phyloP scores from a whole-genome alignment of 768 basidiomycete genomes.

The Rhodosporidiobolus odoratus region DNA sequence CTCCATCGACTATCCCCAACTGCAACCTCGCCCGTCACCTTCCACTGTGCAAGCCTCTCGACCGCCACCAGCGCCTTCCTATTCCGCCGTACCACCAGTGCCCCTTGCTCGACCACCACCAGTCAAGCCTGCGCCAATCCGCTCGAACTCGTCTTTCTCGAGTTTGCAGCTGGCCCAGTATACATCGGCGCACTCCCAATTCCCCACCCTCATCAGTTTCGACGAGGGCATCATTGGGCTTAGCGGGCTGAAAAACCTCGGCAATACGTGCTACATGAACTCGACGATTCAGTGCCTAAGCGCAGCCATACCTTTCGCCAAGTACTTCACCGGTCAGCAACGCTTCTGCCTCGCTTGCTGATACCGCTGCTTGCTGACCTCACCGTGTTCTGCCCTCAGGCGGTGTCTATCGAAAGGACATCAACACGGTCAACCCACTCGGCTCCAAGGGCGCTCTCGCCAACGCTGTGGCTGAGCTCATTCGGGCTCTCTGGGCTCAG shows the following conservation, averaged over 20 bases:
- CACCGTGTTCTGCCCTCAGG: constrained; percentile 33
- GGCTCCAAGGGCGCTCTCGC: constrained; percentile 82
- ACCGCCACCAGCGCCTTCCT: neutral
- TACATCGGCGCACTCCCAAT: constrained; percentile 21
- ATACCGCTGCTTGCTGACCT: too few species aligned
- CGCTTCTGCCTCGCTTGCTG: constrained; percentile 31
- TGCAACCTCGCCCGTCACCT: constrained; percentile 6
- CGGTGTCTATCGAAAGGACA: constrained; percentile 46
- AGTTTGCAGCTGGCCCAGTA: constrained; percentile 23
- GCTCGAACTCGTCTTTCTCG: constrained; percentile 34
- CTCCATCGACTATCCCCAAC: constrained; percentile 32
- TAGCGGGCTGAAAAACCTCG: constrained; percentile 83
- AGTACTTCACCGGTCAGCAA: constrained; percentile 89
- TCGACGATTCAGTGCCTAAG: constrained; percentile 93
- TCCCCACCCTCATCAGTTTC: constrained; percentile 26
- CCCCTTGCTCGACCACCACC: constrained; percentile 27
- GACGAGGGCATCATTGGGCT: constrained; percentile 40
- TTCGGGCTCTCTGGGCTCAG: constrained; percentile 82
- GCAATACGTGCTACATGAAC: constrained; percentile 99
- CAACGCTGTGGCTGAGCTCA: constrained; percentile 70
- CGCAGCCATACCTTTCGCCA: constrained; percentile 85
- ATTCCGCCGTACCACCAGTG: neutral
- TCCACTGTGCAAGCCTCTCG: neutral
- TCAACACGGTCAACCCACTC: constrained; percentile 78
- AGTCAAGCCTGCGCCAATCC: constrained; percentile 30